Base-by-base conservation (phyloP, 2,329 filamentous ascomycete species). In the Talaromyces islandicus region DNA sequence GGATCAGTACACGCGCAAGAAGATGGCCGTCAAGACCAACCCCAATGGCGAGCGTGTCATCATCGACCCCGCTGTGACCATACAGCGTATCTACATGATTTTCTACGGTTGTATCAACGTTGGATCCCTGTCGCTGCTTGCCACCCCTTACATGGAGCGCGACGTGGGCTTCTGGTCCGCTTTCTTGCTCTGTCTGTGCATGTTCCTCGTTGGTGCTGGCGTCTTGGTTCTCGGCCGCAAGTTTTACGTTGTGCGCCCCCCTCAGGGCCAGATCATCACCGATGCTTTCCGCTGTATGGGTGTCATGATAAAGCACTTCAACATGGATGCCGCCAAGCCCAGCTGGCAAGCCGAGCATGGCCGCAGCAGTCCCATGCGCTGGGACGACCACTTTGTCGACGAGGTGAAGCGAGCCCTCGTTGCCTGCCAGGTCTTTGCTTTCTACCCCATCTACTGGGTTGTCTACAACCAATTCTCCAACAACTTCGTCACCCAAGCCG, bases 51-150 rank as follows among this genome's bases (percentile, higher is more conserved):
- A 83, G 69, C 77, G 79, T 19, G 85, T 90, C 58, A 80, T 90
- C 64, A 82, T 89, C 27, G 87, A 90, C 65, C 86, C 87, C 0
- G 79, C 82, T 43, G 77, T 88, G 58, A 90, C 88, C 1, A 82
- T 87, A 63, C 84, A 87, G 67, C 80, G 85, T 54, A 85, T 90
- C 63, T 90, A 88, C 78, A 88, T 86, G 85, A 83, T 90, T 69
- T 90, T 90, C 77, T 90, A 90, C 74, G 80, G 82, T 71, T 88
- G 85, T 74, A 90, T 91, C 69, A 91, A 91, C 73, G 66, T 91
- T 17, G 89, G 88, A n/a, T 84, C 86, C 1, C 78, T 92, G 7
- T 88, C 84, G 0, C 78, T 84, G 58, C 81, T 91, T 65, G 85
- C 83, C 7, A 90, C 86, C 0, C 85, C 85, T 1, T 86, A 85